Base-by-base conservation (phyloP, 345 rosid genomes). In the Odontarrhena argentea region DNA sequence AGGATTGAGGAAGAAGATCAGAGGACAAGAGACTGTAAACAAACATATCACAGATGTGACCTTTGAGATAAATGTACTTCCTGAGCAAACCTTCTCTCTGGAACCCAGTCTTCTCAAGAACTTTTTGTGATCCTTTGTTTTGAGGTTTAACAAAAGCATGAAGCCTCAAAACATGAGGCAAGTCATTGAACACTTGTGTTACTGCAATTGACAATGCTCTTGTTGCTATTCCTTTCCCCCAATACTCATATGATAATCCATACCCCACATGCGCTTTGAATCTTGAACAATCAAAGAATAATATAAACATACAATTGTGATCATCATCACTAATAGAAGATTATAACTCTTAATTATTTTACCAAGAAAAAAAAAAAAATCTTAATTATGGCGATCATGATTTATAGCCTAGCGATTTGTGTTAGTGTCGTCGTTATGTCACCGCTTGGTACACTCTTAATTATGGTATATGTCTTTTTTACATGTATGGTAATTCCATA, bases 211-310 rank as follows among this genome's bases (percentile, higher is more conserved):
- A 71, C 48, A 79, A 74, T 9, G 83, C 85, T 15, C 12, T 48
- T 9, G 79, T 76, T 9, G 75, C 73, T 32, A 80, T 41, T 12
- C 84, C 88, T 7, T 64, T 74, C 6, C 84, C 87, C 94, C 84
- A 83, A 52, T 68, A 63, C 70, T 76, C 74, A 25, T 54, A 68
- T 7, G 83, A 78, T 48, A 82, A 15, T 8, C 69, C 81, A 13
- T 70, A 82, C 12, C 90, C 87, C 43, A 69, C n/a, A 60, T 60
- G 67, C 2, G 68, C 74, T 70, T 70, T 70, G 7, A 70, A 70
- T n/a, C 74, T 60, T 52, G 26, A 37, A 44, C 22, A 15, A 3
- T 8, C 46, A 43, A 18, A 18, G 22, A 18, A 18, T 18, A 18
- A 43, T 13, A 28, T 9, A 13, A 14, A 32, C 2, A 30, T 32